These are phyloP conservation scores for Neurospora sp. DNA, from an alignment of 495 filamentous ascomycete genomes.

Conservation along the genomic window DNA sequence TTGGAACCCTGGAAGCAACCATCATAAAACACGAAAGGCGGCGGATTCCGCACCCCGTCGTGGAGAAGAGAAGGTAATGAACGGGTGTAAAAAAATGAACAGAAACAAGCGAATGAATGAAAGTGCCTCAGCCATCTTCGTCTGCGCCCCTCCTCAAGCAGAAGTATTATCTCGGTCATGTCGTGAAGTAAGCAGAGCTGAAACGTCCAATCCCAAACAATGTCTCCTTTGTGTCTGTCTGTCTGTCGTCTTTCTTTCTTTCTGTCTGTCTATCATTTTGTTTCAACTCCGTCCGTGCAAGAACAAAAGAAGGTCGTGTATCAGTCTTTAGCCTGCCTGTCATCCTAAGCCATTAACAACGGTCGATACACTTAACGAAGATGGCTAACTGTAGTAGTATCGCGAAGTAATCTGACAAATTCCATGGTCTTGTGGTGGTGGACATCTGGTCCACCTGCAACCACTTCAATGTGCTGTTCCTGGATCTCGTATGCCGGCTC, in stretches of 20 bases:
- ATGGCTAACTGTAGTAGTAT: conserved; percentile 7
- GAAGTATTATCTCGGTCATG: background rate
- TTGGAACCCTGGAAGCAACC: background rate
- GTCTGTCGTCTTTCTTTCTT: conserved; percentile 8
- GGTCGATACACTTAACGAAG: conserved; percentile 19
- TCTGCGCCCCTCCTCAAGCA: background rate
- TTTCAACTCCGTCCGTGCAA: conserved; percentile 4
- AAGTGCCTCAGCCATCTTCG: background rate
- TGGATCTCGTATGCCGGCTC: background rate
- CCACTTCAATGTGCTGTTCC: background rate
- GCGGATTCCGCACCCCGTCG: background rate
- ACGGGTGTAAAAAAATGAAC: background rate
- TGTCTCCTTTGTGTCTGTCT: background rate
- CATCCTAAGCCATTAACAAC: background rate
- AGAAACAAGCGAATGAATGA: background rate
- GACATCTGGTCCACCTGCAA: background rate
- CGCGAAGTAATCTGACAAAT: conserved; percentile 14
- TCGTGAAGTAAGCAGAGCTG: background rate
- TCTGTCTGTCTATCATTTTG: conserved; percentile 9
- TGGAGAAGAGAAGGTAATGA: background rate
- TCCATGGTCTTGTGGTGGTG: conserved; percentile 17
- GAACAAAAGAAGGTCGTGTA: conserved; percentile 4
- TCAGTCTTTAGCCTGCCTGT: background rate
- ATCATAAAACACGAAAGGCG: background rate
- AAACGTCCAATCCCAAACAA: background rate